Conservation (phyloP, 345 rosid species). For the Cochlearia excelsa region DNA sequence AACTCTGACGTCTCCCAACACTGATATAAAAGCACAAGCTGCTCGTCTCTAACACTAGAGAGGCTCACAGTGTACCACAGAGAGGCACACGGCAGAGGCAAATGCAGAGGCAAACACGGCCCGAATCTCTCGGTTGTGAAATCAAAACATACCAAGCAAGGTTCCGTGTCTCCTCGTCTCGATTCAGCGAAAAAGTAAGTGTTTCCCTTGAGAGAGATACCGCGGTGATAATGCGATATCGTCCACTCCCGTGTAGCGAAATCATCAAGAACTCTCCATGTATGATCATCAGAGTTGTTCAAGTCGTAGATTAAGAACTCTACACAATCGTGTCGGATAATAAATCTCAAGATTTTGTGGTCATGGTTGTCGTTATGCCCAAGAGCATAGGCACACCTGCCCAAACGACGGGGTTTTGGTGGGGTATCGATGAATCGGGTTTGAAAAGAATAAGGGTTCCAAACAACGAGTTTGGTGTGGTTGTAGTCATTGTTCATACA, state of each 20-base stretch:
- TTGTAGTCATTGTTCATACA: not conserved
- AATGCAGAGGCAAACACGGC: not conserved
- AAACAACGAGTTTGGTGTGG: not conserved
- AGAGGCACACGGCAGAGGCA: not conserved
- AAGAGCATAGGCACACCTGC: not conserved
- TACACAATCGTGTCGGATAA: not conserved
- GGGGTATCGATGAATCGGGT: not conserved
- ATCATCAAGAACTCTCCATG: constrained; percentile 6
- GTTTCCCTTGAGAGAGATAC: not conserved
- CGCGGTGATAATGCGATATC: not conserved
- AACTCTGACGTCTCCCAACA: no score
- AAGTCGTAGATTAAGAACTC: not conserved
- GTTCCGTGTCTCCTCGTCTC: not conserved
- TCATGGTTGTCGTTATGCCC: not conserved
- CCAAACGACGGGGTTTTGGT: not conserved
- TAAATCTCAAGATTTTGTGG: not conserved
- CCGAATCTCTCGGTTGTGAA: constrained; percentile 3
- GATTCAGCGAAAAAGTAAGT: not conserved
- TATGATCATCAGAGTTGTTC: not conserved
- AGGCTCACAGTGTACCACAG: not conserved
- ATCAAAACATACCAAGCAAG: not conserved
- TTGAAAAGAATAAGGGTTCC: not conserved
- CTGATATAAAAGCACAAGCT: not conserved
- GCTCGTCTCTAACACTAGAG: constrained; percentile 1
- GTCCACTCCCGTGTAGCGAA: not conserved